Conservation (phyloP, 345 rosid species). For the Streptanthus diversifolius region DNA sequence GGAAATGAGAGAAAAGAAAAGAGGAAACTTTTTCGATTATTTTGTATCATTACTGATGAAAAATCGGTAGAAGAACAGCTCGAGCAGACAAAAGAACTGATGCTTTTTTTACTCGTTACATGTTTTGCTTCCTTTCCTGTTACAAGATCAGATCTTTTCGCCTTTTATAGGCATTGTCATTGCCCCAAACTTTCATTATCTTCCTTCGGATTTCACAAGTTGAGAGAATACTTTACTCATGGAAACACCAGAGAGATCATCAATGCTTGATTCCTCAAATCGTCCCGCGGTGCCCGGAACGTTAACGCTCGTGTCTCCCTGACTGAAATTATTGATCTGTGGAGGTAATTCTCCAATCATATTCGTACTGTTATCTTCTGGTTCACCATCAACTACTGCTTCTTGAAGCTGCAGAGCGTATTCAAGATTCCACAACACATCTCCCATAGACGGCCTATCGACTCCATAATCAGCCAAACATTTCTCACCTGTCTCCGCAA, state of each 20-base stretch:
- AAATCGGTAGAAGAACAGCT: background rate
- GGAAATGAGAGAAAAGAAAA: background rate
- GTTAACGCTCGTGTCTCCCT: conserved; percentile 43
- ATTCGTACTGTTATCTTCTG: conserved; percentile 76
- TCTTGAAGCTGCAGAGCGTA: conserved; percentile 30
- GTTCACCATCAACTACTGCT: conserved; percentile 55
- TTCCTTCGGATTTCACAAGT: conserved; percentile 84
- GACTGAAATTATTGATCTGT: conserved; percentile 58
- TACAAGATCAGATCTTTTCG: background rate
- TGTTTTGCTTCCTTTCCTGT: background rate
- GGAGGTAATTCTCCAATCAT: conserved; percentile 75
- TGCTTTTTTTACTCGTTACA: background rate
- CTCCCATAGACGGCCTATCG: conserved; percentile 38
- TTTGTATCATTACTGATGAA: conserved; percentile 3
- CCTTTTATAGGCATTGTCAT: conserved; percentile 3
- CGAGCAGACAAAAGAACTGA: conserved; percentile 5
- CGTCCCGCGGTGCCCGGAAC: conserved; percentile 33
- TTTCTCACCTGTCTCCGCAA: conserved; percentile 31
- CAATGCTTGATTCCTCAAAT: conserved; percentile 47
- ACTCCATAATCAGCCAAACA: conserved; percentile 34
- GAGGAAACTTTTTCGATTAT: background rate
- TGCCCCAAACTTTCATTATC: conserved; percentile 33
- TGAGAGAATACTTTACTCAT: conserved; percentile 92
- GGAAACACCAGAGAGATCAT: conserved; percentile 68
- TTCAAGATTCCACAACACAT: conserved; percentile 38